Conservation (phyloP, 805 yeast species). For the Teunomyces funiuensis region DNA sequence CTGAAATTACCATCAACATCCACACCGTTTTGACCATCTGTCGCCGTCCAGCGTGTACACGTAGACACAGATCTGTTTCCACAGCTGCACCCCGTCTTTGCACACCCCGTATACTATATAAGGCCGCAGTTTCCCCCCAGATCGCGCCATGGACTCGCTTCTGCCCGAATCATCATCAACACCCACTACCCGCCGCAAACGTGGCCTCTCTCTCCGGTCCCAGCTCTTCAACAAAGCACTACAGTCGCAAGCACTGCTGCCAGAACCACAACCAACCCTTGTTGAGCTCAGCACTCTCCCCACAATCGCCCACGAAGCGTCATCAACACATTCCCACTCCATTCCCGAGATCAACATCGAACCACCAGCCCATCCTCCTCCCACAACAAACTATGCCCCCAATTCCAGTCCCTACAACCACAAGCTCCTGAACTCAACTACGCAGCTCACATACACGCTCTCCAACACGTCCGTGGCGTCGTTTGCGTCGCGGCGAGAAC, state of each 20-base stretch:
- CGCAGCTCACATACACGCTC: constrained; percentile 18
- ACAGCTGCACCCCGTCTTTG: background rate
- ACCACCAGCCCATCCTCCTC: constrained; percentile 1
- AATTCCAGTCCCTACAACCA: constrained; percentile 10
- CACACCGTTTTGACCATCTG: background rate
- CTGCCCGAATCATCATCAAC: constrained; percentile 8
- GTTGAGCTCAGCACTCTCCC: constrained; percentile 1
- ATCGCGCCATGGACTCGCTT: constrained; percentile 1
- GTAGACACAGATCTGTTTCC: background rate
- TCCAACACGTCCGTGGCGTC: constrained; percentile 16
- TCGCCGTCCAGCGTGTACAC: background rate
- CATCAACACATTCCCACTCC: constrained; percentile 13
- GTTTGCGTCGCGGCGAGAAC: constrained; percentile 17
- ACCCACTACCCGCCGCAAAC: constrained; percentile 39
- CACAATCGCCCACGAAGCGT: background rate
- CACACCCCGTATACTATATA: background rate
- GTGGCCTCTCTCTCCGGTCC: constrained; percentile 68
- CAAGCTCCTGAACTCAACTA: constrained; percentile 21
- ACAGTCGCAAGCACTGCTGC: constrained; percentile 19
- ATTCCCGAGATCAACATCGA: constrained; percentile 25
- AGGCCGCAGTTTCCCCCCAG: background rate
- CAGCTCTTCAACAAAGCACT: constrained; percentile 56
- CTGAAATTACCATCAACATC: background rate
- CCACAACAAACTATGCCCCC: constrained; percentile 9
- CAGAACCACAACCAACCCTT: constrained; percentile 17